Evolutionary conservation across 495 filamentous ascomycete species (phyloP).

Genomic region (Aspergillus sparsus): DNA sequence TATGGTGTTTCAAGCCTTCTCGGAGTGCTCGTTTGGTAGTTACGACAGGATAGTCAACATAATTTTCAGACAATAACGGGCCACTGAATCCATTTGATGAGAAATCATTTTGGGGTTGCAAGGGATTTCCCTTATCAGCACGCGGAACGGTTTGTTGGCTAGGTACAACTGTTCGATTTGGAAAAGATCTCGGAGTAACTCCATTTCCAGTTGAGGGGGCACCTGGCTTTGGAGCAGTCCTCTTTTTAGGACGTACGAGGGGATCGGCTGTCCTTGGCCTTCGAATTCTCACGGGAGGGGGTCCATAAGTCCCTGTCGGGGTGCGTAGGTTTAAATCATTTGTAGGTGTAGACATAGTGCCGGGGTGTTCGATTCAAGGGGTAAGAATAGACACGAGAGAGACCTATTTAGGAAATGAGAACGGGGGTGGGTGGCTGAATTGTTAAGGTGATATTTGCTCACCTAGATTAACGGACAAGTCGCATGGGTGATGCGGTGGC

Average conservation of each 20-base stretch:
- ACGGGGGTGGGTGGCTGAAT: too few relatives aligned
- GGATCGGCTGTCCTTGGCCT: slow-evolving; percentile 63
- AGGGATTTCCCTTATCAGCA: slow-evolving; percentile 20
- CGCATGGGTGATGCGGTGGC: too few relatives aligned
- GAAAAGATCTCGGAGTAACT: slow-evolving; percentile 29
- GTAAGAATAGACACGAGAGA: too few relatives aligned
- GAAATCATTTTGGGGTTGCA: slow-evolving; percentile 39
- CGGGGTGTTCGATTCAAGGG: too few relatives aligned
- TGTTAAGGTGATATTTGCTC: too few relatives aligned
- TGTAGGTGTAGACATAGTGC: slow-evolving; percentile 40
- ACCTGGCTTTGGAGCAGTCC: slow-evolving; percentile 33
- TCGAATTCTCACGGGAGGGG: slow-evolving; percentile 43
- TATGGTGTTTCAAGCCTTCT: slow-evolving; percentile 80
- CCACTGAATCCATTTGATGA: slow-evolving; percentile 61
- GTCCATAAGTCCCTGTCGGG: slow-evolving; percentile 37
- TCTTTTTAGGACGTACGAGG: slow-evolving; percentile 64
- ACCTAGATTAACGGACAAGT: too few relatives aligned
- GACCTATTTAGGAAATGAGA: too few relatives aligned
- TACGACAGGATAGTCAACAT: slow-evolving; percentile 69
- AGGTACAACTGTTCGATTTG: slow-evolving; percentile 26
- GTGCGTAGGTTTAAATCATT: slow-evolving; percentile 35
- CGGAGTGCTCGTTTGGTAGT: slow-evolving; percentile 78
- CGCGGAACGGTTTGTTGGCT: slow-evolving; percentile 16
- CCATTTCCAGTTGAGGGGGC: slow-evolving; percentile 24
- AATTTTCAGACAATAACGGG: slow-evolving; percentile 50